Evolutionary conservation across 1,284 basidiomycete genomes (phyloP), one percentile per base, ranked within the genome.

Genomic region (Sparassis latifolia): DNA sequence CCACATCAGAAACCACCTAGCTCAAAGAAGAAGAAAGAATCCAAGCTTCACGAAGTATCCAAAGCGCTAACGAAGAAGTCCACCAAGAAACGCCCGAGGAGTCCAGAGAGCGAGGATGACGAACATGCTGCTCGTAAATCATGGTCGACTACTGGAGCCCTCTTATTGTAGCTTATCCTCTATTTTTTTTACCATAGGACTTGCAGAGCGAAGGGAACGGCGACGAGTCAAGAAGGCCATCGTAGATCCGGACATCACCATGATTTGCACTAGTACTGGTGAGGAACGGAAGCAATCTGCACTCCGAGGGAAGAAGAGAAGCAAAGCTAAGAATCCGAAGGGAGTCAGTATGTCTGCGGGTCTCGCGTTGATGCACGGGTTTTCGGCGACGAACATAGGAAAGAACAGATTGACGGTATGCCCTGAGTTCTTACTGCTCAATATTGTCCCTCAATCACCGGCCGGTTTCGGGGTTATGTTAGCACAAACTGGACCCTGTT

Each of bases 361-460:
- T 2, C 69, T 89, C 45, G 83, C 86, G 0, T 71, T 90, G 12
- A 79, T 90, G 79, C 82, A 88, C 52, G 85, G 84, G 1, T 86
- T 90, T 60, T 71, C 75, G 5, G 80, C 87, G 1, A 78, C 76
- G 2, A 89, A 87, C 55, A 75, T 90, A 10, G 81, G 82, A 1
- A 80, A 77, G 56, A 74, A 77, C 52, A 77, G 86, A 47, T 66
- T 90, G n/a, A 90, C 87, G 52, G 87, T 88, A 20, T 20, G 54
- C 44, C 72, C 63, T 27, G 29, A 44, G 27, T 48, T 10, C 46
- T 3, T 31, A 10, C 39, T 43, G 4, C 20, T 20, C 20, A 45
- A 12, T 39, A 44, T 31, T 30, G 29, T 45, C 39, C 37, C 45
- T 28, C 6, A 33, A 43, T 32, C 48, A 9, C 45, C 51, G 47